Evolutionary conservation across 2,329 filamentous ascomycete species (phyloP).

Genomic region (Penicillium digitatum): DNA sequence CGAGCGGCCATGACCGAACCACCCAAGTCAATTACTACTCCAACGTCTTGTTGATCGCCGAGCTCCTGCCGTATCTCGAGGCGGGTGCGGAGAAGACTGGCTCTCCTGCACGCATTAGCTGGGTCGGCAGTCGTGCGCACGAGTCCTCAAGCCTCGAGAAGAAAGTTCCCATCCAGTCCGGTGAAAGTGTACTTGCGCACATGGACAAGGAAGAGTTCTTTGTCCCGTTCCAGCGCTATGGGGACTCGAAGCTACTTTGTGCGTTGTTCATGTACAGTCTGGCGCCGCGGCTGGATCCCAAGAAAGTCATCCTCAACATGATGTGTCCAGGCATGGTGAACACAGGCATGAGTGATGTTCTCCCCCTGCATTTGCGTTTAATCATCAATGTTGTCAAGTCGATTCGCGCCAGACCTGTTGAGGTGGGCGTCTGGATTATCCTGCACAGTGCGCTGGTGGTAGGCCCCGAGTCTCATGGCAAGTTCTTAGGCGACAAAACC

Average conservation of each 20-base stretch:
- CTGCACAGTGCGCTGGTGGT: background rate
- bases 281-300: constrained; percentile 16
- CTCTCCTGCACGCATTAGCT: background rate
- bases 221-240: constrained; percentile 9
- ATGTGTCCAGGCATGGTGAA: constrained; percentile 26
- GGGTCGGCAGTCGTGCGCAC: background rate
- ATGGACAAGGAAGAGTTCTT: background rate
- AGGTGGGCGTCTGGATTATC: background rate
- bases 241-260: constrained; percentile 22
- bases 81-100: background rate
- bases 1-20: constrained; percentile 36
- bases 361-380: background rate
- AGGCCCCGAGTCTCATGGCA: background rate
- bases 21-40: constrained; percentile 36
- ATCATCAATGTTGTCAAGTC: background rate
- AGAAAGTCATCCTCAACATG: constrained; percentile 26
- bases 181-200: background rate
- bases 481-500: background rate
- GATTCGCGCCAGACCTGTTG: background rate
- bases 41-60: background rate
- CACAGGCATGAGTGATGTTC: constrained; percentile 17
- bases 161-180: background rate
- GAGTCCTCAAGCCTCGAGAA: background rate
- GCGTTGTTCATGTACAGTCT: constrained; percentile 25
- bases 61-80: background rate